Evolutionary conservation across 495 filamentous ascomycete species (phyloP), one percentile per base, ranked within the genome.

Genomic region (Podospora anserina): DNA sequence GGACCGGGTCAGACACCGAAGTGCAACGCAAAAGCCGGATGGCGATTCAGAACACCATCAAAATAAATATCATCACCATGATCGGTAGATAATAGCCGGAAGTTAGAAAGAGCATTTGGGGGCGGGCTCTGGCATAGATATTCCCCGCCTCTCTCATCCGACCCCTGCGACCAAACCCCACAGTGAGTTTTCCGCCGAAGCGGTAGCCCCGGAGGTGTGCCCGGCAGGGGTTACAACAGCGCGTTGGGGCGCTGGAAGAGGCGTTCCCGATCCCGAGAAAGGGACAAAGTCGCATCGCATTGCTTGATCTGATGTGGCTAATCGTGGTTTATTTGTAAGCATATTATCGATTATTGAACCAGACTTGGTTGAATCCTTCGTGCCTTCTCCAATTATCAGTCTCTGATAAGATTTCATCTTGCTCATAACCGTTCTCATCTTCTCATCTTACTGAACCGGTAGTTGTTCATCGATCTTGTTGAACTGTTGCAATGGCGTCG

Each of bases 401-500:
- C 39, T 11, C 7, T 49, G 5, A 49, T 49, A 49, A 13, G 5
- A 49, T 13, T 49, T 16, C 39, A 49, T 49, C 39, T 49, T 49
- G 39, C 39, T 11, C 13, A 49, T 49, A 49, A 18, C 7, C 39
- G 13, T 49, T 16, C 15, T 49, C 9, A 49, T 49, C 39, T 49
- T 49, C 39, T 49, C 39, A 49, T 49, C 15, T 16, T 13, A 49
- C 39, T 49, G 15, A 49, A 49, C 39, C 15, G 39, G 15, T 39
- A 4, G 34, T 39, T 39, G 23, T 23, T 23, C 30, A 32, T 32
- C 9, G 39, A 49, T 32, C 39, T 11, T 16, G 15, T 49, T 49
- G 13, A 49, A 49, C 15, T 19, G 49, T 13, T 55, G 62, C 39
- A 54, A 65, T 69, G 68, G 28, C 60, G 18, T 20, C 58, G 55